Conservation (phyloP, 176 grass and related monocot species). For the Rhynchospora breviuscula region DNA sequence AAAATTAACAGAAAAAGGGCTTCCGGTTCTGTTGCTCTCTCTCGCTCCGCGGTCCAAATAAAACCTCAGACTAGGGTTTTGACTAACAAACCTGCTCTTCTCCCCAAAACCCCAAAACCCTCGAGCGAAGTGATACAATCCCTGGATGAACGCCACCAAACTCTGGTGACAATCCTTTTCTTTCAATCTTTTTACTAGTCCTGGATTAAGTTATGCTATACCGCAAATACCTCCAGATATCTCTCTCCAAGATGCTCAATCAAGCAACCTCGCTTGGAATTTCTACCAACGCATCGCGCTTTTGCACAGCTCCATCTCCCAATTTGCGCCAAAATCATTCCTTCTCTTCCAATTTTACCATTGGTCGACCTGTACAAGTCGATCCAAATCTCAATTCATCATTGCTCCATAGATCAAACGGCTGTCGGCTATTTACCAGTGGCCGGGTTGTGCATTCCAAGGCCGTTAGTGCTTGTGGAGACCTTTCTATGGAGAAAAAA, state of each 20-base stretch:
- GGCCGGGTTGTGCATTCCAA: neutral
- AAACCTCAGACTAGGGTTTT: neutral
- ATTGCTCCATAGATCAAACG: neutral
- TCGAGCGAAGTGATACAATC: neutral
- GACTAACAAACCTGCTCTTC: neutral
- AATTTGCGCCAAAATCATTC: constrained; percentile 1
- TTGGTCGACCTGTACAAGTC: neutral
- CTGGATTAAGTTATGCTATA: constrained; percentile 25
- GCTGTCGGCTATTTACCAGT: neutral
- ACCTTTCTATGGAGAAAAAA: neutral
- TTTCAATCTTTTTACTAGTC: neutral
- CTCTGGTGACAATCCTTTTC: neutral
- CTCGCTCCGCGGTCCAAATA: neutral
- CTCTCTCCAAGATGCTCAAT: constrained; percentile 16
- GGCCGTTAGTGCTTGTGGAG: neutral
- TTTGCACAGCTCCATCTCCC: neutral
- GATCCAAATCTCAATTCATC: neutral
- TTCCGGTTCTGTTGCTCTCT: no score
- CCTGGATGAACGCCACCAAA: neutral
- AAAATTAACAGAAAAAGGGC: no score
- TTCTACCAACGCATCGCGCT: constrained; percentile 20
- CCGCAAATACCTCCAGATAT: constrained; percentile 8
- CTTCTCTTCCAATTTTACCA: neutral
- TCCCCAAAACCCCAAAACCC: neutral
- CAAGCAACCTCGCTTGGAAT: constrained; percentile 3